phyloP scores from a whole-genome alignment of 768 basidiomycete genomes.

The Pulveroboletus ravenelii region DNA sequence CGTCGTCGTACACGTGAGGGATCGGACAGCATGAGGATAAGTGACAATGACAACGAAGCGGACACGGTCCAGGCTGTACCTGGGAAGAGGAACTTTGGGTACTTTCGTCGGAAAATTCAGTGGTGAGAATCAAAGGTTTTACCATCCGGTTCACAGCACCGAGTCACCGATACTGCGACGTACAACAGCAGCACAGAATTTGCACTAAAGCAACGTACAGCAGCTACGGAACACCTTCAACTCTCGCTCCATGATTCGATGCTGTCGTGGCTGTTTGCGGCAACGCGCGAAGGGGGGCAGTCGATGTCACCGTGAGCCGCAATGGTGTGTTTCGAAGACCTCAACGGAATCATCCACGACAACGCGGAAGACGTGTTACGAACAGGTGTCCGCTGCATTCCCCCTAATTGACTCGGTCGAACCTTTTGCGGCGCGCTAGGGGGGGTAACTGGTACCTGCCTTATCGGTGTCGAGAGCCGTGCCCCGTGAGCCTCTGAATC shows the following conservation, averaged over 20 bases:
- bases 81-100: not conserved
- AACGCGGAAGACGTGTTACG: constrained; percentile 21
- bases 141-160: too few relatives aligned
- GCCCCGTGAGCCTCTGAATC: not conserved
- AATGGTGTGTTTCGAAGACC: constrained; percentile 6
- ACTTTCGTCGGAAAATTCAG: not conserved
- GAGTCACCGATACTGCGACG: too few relatives aligned
- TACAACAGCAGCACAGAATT: constrained; percentile 16
- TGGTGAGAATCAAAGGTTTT: too few relatives aligned
- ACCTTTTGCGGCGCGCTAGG: constrained; percentile 26
- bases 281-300: constrained; percentile 1
- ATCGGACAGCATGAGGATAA: too few relatives aligned
- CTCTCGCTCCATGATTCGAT: constrained; percentile 37
- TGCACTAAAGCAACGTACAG: constrained; percentile 4
- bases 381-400: constrained; percentile 5
- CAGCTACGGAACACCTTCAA: not conserved
- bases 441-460: constrained; percentile 13
- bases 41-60: too few relatives aligned
- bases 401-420: constrained; percentile 14
- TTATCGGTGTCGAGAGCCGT: constrained; percentile 20
- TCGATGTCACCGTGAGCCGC: constrained; percentile 4
- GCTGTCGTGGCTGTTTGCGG: constrained; percentile 25
- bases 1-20: too few relatives aligned
- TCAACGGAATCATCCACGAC: constrained; percentile 24
- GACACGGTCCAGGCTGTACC: not conserved